Conservation (phyloP, 1,284 basidiomycete genomes). For the Boletellus sp. region DNA sequence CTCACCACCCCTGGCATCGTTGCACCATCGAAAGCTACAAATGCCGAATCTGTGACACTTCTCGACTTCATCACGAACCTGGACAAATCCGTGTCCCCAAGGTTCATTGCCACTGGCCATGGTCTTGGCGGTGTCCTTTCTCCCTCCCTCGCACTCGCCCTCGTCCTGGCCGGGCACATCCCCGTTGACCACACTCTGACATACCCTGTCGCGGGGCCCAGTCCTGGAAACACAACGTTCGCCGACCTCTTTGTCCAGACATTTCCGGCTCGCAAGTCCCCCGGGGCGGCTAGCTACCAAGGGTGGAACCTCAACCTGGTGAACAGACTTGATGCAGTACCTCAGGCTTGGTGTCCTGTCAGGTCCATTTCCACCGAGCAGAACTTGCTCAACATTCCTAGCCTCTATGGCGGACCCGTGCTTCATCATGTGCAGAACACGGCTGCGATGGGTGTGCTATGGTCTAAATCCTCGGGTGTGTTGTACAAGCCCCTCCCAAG, state of each 20-base stretch:
- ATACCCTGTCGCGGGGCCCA: conserved; percentile 9
- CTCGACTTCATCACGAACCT: conserved; percentile 7
- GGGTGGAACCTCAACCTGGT: conserved; percentile 18
- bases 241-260: conserved; percentile 1
- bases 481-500: conserved; percentile 9
- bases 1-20: conserved; percentile 3
- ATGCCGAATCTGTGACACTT: conserved; percentile 4
- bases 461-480: background rate
- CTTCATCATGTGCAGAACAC: background rate
- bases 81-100: background rate
- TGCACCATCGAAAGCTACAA: background rate
- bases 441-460: background rate
- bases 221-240: conserved; percentile 9
- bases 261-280: conserved; percentile 2
- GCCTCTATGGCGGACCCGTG: conserved; percentile 5
- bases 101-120: conserved; percentile 9
- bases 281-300: background rate
- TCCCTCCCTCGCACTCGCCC: conserved; percentile 11
- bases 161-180: background rate
- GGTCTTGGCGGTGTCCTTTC: conserved; percentile 12
- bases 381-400: conserved; percentile 11
- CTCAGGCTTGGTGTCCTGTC: conserved; percentile 11
- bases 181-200: background rate
- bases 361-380: background rate
- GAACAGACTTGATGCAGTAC: conserved; percentile 8